Base-by-base conservation (phyloP, 2,329 filamentous ascomycete species). In the Hypoxylon sp. region DNA sequence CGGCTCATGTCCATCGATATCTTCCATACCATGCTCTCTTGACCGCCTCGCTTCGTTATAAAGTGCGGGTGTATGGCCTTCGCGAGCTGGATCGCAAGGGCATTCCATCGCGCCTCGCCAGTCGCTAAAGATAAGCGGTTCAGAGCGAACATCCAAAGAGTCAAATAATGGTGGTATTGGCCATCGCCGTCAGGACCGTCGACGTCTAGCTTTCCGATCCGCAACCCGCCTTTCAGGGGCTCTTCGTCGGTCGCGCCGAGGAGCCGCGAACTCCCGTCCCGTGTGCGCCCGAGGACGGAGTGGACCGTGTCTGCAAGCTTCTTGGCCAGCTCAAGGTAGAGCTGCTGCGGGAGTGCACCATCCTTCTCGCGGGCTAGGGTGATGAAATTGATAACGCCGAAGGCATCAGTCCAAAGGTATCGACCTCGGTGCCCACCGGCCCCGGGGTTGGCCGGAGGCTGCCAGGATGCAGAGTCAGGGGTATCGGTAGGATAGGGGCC, bases 91-190 rank as follows among this genome's bases (percentile, higher is more conserved):
- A 88, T 79, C 0, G 86, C 87, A 55, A 85, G 79, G 29, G 79
- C 76, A 67, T 88, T 88, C 68, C 83, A 89, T 6, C 66, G 71
- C 8, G 75, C 71, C 21, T 88, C 81, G 0, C 78, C 79, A 0
- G 83, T 81, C 2, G 85, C 86, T 37, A 84, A 67, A 0, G 84
- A 80, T 44, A 88, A 78, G 1, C 87, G 80, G 72, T 87, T 88
- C 3, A 89, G 79, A 1, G 87, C 86, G 73, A 88, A 89, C 86
- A 89, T 88, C 87, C 87, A 90, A 4, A 89, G 73, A 0, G 86
- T 89, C 19, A 89, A 79, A 69, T 89, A 89, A 71, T 89, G 87
- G 70, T 88, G 86, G 66, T 89, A 89, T 74, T 89, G 87, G 2
- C 87, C 87, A 74, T 89, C 87, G 6, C 82, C 80, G 57, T 89